A percentile compares a stretch with the other conserved stretches of the same genome.
phyloP scores from a whole-genome alignment of 208 protist genomes.

The Wallacemonas collosoma region DNA sequence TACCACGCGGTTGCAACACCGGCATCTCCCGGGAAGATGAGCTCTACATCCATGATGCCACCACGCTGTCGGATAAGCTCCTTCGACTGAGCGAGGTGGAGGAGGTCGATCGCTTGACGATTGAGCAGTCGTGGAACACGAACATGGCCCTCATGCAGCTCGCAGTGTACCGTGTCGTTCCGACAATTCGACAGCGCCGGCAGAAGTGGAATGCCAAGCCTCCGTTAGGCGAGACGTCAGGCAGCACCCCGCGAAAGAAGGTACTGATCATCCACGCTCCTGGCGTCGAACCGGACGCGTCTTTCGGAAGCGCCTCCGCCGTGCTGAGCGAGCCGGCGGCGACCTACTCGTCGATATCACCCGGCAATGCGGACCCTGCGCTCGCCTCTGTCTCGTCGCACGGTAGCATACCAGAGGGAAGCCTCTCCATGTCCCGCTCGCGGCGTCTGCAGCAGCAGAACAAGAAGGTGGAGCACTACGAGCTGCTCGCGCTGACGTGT shows the following conservation, averaged over 20 bases:
- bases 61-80: constrained; percentile 37
- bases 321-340: background rate
- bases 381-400: constrained; percentile 12
- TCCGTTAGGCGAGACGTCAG: background rate
- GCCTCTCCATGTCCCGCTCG: constrained; percentile 24
- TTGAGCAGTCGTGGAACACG: constrained; percentile 63
- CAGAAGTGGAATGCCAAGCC: constrained; percentile 24
- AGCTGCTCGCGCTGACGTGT: constrained; percentile 72
- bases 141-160: constrained; percentile 63
- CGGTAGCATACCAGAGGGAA: constrained; percentile 19
- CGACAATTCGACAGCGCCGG: constrained; percentile 64
- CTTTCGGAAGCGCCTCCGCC: constrained; percentile 19
- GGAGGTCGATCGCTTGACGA: constrained; percentile 49
- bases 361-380: background rate
- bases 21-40: constrained; percentile 35
- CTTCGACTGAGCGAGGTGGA: constrained; percentile 69
- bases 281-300: constrained; percentile 48
- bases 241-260: background rate
- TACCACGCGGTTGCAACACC: constrained; percentile 10
- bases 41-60: constrained; percentile 53
- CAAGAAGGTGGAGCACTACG: constrained; percentile 72
- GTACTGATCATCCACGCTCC: constrained; percentile 69
- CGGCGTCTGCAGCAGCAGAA: constrained; percentile 9
- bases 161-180: constrained; percentile 56
- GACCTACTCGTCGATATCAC: background rate